These are phyloP conservation scores for Eucalyptus sp. DNA, from an alignment of 345 rosid genomes.

Conservation along the genomic window DNA sequence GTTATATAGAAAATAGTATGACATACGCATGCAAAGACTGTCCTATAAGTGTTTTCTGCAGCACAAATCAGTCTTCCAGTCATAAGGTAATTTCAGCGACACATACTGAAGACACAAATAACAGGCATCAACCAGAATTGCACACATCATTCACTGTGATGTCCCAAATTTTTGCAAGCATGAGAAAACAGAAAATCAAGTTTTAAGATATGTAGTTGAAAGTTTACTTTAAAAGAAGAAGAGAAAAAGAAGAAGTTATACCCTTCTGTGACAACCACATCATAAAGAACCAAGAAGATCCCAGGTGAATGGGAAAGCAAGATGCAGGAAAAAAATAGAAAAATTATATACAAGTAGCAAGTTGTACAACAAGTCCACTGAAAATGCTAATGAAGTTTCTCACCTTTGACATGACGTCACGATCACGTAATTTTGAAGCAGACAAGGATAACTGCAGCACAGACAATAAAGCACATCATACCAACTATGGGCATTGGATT, in stretches of 20 bases:
- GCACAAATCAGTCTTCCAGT: background rate
- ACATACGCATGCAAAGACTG: background rate
- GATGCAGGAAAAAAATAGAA: background rate
- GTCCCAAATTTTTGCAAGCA: background rate
- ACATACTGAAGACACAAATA: background rate
- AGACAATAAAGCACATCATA: background rate
- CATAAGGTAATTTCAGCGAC: background rate
- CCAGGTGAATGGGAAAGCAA: background rate
- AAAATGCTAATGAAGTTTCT: background rate
- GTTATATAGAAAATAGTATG: background rate
- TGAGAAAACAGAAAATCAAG: background rate
- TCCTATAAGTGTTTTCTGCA: background rate
- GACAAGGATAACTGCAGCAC: constrained; percentile 58
- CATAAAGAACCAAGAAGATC: background rate
- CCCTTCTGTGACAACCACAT: background rate
- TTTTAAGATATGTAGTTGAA: background rate
- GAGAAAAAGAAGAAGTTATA: background rate
- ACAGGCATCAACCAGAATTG: background rate
- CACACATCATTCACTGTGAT: background rate
- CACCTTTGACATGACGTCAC: constrained; percentile 76
- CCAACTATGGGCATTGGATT: background rate
- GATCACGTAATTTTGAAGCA: constrained; percentile 58
- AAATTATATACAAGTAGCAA: background rate
- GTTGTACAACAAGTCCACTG: background rate
- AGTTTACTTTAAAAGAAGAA: background rate